Evolutionary conservation across 1,139 yeast genomes (phyloP).

Genomic region (Lodderomyces beijingensis): DNA sequence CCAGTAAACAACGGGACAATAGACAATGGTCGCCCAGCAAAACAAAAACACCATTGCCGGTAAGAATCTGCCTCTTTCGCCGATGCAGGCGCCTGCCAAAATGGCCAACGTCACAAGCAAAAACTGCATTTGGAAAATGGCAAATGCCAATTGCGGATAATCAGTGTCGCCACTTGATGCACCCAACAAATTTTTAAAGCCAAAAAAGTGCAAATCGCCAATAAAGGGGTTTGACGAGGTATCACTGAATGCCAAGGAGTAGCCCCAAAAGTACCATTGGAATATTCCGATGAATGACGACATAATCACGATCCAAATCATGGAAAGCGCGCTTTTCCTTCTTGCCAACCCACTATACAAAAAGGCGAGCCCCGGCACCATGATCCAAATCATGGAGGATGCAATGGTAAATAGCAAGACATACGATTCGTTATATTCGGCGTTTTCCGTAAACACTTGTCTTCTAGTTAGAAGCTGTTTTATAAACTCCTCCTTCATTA

Average conservation of each 20-base stretch:
- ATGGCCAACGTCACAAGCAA: conserved; percentile 87
- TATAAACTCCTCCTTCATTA: conserved; percentile 9
- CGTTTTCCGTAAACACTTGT: conserved; percentile 35
- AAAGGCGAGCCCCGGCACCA: conserved; percentile 95
- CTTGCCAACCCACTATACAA: conserved; percentile 90
- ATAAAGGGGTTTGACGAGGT: conserved; percentile 78
- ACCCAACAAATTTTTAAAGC: conserved; percentile 68
- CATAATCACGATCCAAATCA: conserved; percentile 79
- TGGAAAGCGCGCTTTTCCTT: conserved; percentile 82
- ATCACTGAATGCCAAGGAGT: conserved; percentile 77
- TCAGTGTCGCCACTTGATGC: conserved; percentile 35
- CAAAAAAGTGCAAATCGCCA: conserved; percentile 81
- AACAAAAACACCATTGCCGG: conserved; percentile 83
- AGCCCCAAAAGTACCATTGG: conserved; percentile 99
- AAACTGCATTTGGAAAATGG: conserved; percentile 88
- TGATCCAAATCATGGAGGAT: conserved; percentile 79
- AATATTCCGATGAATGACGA: conserved; percentile 74
- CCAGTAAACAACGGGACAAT: conserved; percentile 93
- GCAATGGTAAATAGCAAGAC: conserved; percentile 47
- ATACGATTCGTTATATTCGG: conserved; percentile 38
- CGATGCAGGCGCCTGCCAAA: conserved; percentile 83
- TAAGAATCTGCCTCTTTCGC: conserved; percentile 86
- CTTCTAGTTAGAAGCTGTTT: conserved; percentile 20
- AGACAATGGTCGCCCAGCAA: conserved; percentile 86
- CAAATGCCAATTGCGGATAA: conserved; percentile 82